Evolutionary conservation across 495 filamentous ascomycete species (phyloP).

Genomic region (Tuber umbilicatum): DNA sequence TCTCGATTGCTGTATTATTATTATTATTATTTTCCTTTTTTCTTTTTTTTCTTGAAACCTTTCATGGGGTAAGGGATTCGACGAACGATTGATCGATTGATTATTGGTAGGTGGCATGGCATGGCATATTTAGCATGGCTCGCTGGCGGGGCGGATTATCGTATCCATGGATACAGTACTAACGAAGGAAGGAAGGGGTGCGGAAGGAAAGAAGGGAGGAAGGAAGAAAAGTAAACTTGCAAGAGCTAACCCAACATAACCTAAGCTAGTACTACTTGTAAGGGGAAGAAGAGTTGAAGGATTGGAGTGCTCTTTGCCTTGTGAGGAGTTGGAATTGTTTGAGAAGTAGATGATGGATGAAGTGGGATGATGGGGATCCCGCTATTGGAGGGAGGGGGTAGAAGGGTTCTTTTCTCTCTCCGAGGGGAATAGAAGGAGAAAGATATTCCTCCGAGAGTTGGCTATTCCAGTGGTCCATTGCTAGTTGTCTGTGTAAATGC

Average conservation of each 20-base stretch:
- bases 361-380: background rate
- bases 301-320: background rate
- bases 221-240: background rate
- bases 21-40: background rate
- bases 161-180: background rate
- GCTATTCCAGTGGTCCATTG: background rate
- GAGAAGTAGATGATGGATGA: background rate
- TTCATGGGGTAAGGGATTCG: constrained; percentile 1
- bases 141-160: background rate
- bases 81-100: background rate
- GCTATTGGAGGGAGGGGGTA: background rate
- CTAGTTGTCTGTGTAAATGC: background rate
- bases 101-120: background rate
- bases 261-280: background rate
- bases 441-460: background rate
- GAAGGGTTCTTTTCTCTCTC: background rate
- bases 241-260: background rate
- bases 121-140: background rate
- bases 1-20: too few relatives aligned
- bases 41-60: background rate
- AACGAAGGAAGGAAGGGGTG: background rate
- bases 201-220: background rate
- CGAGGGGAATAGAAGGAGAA: background rate
- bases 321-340: background rate
- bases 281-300: background rate